Base-by-base conservation (phyloP, 2,329 filamentous ascomycete genomes). In the Trichophyton schoenleinii region DNA sequence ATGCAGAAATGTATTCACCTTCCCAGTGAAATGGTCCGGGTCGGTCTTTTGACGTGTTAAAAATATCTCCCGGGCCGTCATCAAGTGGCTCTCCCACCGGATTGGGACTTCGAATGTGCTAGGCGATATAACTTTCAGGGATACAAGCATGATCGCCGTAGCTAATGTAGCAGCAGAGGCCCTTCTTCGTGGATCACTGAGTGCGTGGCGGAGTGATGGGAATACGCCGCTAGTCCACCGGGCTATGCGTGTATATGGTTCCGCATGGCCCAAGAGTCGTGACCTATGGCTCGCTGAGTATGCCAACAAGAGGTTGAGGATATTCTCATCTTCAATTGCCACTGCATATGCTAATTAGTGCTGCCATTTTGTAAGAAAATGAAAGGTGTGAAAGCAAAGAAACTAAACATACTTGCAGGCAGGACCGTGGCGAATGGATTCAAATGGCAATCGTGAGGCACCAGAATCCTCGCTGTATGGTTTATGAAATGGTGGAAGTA, bases 211-310 rank as follows among this genome's bases (percentile, higher is more conserved):
- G 20, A 95, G 79, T 15, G 84, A 83, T 0, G 87, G 87, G 60
- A 78, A 78, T 1, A 78, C 87, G 66, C 89, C 83, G 68, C 87
- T 81, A 28, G 94, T 88, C 86, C 87, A 94, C 44, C 83, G 78
- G 1, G 89, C 88, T 65, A 95, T 94, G 22, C 89, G 83, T 69
- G 86, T 87, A 5, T 81, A 81, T 4, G 89, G 89, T 70, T 92
- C 88, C 0, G 81, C 80, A 64, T 92, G 87, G 36, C 82, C 81
- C 20, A 94, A 77, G 36, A 92, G 81, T 52, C 87, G 83, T 8
- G 89, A 87, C 61, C 89, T 83, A 70, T 95, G 89, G 31, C 86
- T 89, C n/a, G 89, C 89, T 67, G 88, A 90, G 71, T 91, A 95
- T 20, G 89, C 87, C 25, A 95, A 79, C 57, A 94, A 77, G 36